A percentile compares a stretch with the other conserved stretches of the same genome.
phyloP scores from a whole-genome alignment of 345 rosid genomes.

The Gossypium thurberi region DNA sequence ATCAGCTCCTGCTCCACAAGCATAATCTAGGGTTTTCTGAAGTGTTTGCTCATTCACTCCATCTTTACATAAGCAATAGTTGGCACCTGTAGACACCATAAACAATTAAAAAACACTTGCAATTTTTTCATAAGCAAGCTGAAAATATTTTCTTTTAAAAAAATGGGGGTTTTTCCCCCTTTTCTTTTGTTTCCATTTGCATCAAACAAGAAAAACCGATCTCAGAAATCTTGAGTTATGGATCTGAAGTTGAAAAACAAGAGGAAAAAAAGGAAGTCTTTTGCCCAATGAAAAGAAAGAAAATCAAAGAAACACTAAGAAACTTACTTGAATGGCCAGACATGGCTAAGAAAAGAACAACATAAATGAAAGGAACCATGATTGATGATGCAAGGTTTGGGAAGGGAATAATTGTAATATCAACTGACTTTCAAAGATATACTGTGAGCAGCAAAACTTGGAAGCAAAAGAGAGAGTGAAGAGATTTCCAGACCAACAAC shows the following conservation, averaged over 20 bases:
- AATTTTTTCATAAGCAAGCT: too few species aligned
- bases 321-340: constrained; percentile 65
- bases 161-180: too few species aligned
- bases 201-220: neutral
- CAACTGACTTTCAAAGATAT: neutral
- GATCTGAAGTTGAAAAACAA: neutral
- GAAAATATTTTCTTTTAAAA: neutral
- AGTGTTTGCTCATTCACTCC: constrained; percentile 41
- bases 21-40: constrained; percentile 77
- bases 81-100: constrained; percentile 35
- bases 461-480: neutral
- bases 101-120: neutral
- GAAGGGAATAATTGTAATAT: neutral
- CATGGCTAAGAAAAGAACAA: constrained; percentile 45
- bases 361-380: constrained; percentile 49
- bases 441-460: neutral
- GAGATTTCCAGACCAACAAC: constrained; percentile 19
- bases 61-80: constrained; percentile 70
- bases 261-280: neutral
- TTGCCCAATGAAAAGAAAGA: neutral
- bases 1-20: constrained; percentile 87
- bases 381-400: constrained; percentile 19
- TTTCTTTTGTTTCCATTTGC: too few species aligned
- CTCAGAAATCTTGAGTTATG: neutral
- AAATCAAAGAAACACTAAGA: constrained; percentile 1